Conservation (phyloP, 2,329 filamentous ascomycete genomes). For the Ilyonectria mors-panacis region DNA sequence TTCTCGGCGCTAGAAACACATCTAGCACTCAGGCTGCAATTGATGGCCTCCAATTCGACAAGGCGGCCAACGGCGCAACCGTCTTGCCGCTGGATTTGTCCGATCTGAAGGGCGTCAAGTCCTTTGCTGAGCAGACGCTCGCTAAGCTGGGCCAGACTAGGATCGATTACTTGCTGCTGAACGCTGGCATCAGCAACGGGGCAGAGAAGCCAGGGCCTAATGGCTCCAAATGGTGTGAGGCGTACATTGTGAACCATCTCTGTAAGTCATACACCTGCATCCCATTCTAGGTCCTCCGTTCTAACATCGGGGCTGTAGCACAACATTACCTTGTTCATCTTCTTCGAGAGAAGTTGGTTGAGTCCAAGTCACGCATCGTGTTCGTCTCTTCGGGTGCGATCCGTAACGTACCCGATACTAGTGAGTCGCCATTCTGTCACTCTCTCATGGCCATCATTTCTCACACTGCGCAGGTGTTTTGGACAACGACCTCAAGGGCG, state of each 20-base stretch:
- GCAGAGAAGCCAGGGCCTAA: constrained; percentile 54
- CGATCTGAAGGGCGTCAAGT: constrained; percentile 60
- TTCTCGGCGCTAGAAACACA: constrained; percentile 65
- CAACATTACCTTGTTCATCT: constrained; percentile 69
- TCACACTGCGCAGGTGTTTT: constrained; percentile 50
- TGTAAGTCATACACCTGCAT: constrained; percentile 52
- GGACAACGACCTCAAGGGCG: constrained; percentile 57
- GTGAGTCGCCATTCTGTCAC: constrained; percentile 41
- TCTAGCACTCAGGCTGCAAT: constrained; percentile 58
- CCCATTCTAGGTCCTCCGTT: neutral
- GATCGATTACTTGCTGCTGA: constrained; percentile 66
- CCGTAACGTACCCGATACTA: constrained; percentile 56
- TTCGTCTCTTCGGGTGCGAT: constrained; percentile 67
- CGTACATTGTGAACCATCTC: constrained; percentile 67
- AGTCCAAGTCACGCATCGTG: constrained; percentile 63
- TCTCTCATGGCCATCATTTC: neutral
- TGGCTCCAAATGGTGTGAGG: constrained; percentile 66
- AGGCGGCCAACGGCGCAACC: constrained; percentile 56
- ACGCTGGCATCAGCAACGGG: constrained; percentile 61
- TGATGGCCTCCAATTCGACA: constrained; percentile 59
- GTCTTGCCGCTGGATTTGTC: constrained; percentile 65
- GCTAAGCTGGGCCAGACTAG: constrained; percentile 57
- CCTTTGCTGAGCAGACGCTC: constrained; percentile 62
- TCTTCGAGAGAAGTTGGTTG: constrained; percentile 62
- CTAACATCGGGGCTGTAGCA: constrained; percentile 52